Percentiles rank a stretch among this genome's conserved stretches.
These are phyloP conservation scores for Colletotrichum sp. DNA, from an alignment of 2,329 filamentous ascomycete species.

Conservation along the genomic window DNA sequence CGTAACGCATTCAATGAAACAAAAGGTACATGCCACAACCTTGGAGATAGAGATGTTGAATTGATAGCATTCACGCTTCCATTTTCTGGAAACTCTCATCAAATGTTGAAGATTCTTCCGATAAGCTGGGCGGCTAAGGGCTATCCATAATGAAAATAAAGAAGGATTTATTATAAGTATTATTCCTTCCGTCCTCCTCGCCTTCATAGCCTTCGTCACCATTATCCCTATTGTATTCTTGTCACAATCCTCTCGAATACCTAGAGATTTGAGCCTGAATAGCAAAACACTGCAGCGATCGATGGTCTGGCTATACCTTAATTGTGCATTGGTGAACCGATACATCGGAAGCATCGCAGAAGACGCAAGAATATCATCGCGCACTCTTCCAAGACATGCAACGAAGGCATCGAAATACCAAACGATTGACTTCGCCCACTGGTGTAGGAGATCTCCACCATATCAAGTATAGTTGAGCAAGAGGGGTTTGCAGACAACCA, in stretches of 20 bases:
- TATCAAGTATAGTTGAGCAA: background rate
- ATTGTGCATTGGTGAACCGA: background rate
- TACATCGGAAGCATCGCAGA: background rate
- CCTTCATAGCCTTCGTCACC: background rate
- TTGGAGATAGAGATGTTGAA: background rate
- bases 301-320: background rate
- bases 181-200: background rate
- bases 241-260: background rate
- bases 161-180: background rate
- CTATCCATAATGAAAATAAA: background rate
- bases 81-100: background rate
- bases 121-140: background rate
- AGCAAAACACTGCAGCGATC: background rate
- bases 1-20: background rate
- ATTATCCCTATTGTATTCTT: background rate
- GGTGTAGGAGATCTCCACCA: background rate
- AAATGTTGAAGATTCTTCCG: accelerated
- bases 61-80: background rate
- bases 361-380: background rate
- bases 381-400: background rate
- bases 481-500: background rate
- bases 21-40: background rate
- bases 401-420: background rate
- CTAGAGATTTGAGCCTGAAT: background rate
- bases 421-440: background rate